These are phyloP conservation scores for Trichocomaceae sp. DNA, from an alignment of 2,329 filamentous ascomycete species.

Conservation along the genomic window DNA sequence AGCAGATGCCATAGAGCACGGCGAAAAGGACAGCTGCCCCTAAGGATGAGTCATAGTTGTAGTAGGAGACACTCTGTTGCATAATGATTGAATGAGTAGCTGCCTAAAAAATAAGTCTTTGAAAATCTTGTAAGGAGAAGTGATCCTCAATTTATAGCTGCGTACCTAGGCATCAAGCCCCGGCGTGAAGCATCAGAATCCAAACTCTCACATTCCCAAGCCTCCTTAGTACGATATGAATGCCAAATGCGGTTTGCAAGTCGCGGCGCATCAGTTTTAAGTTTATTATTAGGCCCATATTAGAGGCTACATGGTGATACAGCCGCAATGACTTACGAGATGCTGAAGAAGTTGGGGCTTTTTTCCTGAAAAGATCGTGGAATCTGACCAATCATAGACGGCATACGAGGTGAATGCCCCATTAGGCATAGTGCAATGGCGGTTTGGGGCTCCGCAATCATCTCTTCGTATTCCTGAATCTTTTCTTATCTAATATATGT, in stretches of 20 bases:
- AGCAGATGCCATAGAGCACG: conserved; percentile 22
- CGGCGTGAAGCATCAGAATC: not conserved
- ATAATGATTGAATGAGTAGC: not conserved
- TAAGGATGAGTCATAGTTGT: conserved; percentile 24
- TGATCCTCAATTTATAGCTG: not conserved
- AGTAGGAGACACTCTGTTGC: not conserved
- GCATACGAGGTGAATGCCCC: not conserved
- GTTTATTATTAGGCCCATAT: not conserved
- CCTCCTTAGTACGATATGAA: not conserved
- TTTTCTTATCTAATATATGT: not conserved
- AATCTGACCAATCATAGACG: not conserved
- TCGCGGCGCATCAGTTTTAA: not conserved
- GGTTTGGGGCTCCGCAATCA: too few species aligned
- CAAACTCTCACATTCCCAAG: not conserved
- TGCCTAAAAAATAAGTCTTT: not conserved
- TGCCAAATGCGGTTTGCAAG: not conserved
- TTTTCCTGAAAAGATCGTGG: not conserved
- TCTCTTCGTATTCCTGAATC: not conserved
- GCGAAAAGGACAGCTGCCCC: conserved; percentile 24
- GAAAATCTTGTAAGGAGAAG: not conserved
- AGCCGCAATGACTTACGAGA: not conserved
- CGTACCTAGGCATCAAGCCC: too few species aligned
- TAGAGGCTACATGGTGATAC: not conserved
- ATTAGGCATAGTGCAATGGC: not conserved
- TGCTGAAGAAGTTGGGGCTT: not conserved